Base-by-base conservation (phyloP, 257 asterid genomes). In the Ehretia macrophylla region DNA sequence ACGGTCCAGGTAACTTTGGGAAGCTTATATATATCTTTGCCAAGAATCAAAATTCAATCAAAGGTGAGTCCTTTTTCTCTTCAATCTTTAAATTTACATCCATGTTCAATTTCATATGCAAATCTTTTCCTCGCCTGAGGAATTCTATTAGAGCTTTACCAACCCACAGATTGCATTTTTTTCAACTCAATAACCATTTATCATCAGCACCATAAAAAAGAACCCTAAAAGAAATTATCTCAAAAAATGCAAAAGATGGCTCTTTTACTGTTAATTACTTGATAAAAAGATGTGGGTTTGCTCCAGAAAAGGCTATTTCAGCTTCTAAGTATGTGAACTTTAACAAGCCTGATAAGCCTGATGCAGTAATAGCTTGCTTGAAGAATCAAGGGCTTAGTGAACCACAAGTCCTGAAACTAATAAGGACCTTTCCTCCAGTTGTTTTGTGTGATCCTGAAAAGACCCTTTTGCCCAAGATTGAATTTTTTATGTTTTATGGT, bases 401-500 rank as follows among this genome's bases (percentile, higher is more conserved):
- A n/a, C n/a, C n/a, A n/a, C 55, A 6, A 58, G 51, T 20, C 51
- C 39, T 9, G 21, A 53, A 39, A 40, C 66, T 11, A 66, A 67
- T 4, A n/a, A 27, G 12, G 21, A 22, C 14, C n/a, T n/a, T n/a
- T n/a, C n/a, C n/a, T n/a, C n/a, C n/a, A n/a, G n/a, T n/a, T n/a
- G n/a, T n/a, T n/a, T 16, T 4, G 10, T 9, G n/a, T 39, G 32
- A 47, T 49, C 69, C 69, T 1, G 49, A 70, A 35, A 64, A 59
- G 17, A 32, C 47, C 67, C 39, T 64, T 37, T 63, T 59, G 38
- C 70, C 75, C 22, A 70, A 70, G 63, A 55, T 70, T 48, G 66
- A 70, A 27, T 72, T 62, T 67, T 72, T 66, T 37, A 14, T 13
- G 20, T 67, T 70, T 21, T 21, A 49, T 14, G 77, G 77, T 14